Conservation (phyloP, 148 eudicot genomes). For the Arbutus unedo region DNA sequence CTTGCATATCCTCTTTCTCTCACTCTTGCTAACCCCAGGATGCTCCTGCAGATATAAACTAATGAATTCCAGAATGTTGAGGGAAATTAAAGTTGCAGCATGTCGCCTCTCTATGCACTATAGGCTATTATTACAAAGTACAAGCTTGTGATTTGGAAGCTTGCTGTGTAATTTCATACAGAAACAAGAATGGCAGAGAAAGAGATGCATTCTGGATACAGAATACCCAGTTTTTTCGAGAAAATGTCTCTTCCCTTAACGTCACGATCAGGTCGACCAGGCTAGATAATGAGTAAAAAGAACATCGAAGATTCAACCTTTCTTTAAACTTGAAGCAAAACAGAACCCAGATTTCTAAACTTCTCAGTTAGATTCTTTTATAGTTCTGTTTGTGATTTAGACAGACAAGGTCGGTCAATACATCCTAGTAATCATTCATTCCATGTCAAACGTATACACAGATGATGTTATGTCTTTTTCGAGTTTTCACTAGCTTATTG, state of each 20-base stretch:
- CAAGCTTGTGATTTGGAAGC: no score
- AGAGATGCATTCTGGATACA: no score
- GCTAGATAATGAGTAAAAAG: no score
- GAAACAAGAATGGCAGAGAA: no score
- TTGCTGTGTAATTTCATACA: no score
- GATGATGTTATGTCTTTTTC: not conserved
- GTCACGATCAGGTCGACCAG: no score
- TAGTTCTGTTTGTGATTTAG: not conserved
- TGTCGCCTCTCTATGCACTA: no score
- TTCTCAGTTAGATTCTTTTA: not conserved
- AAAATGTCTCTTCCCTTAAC: no score
- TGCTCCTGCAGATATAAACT: conserved; percentile 57
- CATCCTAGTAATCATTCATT: not conserved
- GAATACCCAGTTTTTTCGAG: no score
- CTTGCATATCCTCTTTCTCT: conserved; percentile 74
- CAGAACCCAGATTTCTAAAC: not conserved
- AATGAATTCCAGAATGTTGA: not conserved
- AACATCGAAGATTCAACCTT: not conserved
- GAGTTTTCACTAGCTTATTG: not conserved
- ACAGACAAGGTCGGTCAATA: not conserved
- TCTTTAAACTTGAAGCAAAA: not conserved
- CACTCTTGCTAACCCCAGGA: conserved; percentile 83
- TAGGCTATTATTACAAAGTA: no score
- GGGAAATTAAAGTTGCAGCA: not conserved
- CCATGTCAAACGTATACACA: not conserved